Percentiles rank a stretch among this genome's conserved stretches.
Conservation (phyloP, 345 rosid genomes). For the Acer negundo region DNA sequence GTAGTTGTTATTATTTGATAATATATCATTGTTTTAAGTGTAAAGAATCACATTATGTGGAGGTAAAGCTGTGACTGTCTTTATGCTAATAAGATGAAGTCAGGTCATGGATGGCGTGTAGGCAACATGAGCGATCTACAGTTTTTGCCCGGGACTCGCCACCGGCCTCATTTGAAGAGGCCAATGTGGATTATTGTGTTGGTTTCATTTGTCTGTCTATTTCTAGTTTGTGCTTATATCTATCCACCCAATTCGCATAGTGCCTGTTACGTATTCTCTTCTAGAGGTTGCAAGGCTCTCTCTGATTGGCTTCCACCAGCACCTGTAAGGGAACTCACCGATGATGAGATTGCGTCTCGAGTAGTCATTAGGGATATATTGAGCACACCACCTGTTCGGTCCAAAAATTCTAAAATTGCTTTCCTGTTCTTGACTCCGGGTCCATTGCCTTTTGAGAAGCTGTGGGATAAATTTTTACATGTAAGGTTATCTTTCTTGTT, state of each 20-base stretch:
- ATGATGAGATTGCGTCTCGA: conserved; percentile 78
- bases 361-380: conserved; percentile 74
- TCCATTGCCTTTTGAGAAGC: conserved; percentile 86
- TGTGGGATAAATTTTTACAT: conserved; percentile 88
- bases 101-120: conserved; percentile 66
- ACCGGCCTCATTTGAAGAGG: conserved; percentile 68
- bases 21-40: background rate
- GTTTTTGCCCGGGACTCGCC: conserved; percentile 65
- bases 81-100: conserved; percentile 57
- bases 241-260: conserved; percentile 76
- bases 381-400: conserved; percentile 46
- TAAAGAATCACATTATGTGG: conserved; percentile 9
- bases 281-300: conserved; percentile 81
- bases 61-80: conserved; percentile 27
- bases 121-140: conserved; percentile 72
- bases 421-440: conserved; percentile 91
- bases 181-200: conserved; percentile 81
- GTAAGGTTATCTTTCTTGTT: conserved; percentile 37
- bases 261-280: conserved; percentile 81
- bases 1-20: background rate
- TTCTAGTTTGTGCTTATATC: conserved; percentile 66
- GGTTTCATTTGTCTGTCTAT: conserved; percentile 71
- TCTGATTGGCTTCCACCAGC: conserved; percentile 90
- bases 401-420: conserved; percentile 72
- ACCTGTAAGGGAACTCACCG: conserved; percentile 73